These are phyloP conservation scores for Candida ipomoeae DNA, from an alignment of 805 yeast species.

Conservation along the genomic window DNA sequence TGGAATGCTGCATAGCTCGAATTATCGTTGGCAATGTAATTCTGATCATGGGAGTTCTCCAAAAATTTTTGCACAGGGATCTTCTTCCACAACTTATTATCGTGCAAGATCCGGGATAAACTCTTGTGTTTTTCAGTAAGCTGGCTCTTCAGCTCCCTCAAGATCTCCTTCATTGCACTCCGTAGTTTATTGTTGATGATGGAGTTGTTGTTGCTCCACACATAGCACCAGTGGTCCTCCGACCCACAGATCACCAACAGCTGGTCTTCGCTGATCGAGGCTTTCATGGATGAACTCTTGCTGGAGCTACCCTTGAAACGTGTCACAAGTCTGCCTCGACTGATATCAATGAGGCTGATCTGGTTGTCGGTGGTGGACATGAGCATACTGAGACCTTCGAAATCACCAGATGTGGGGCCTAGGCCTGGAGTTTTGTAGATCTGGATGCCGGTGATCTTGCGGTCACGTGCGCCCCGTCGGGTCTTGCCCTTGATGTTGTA, in stretches of 20 bases:
- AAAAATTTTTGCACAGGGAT: constrained; percentile 23
- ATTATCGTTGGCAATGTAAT: constrained; percentile 44
- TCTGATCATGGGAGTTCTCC: constrained; percentile 19
- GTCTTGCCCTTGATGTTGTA: constrained; percentile 19
- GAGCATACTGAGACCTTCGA: constrained; percentile 33
- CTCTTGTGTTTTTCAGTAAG: constrained; percentile 29
- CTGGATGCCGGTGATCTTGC: constrained; percentile 73
- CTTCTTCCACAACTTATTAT: constrained; percentile 26
- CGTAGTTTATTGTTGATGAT: constrained; percentile 38
- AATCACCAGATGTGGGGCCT: constrained; percentile 3
- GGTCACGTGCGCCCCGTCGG: constrained; percentile 18
- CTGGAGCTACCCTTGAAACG: constrained; percentile 73
- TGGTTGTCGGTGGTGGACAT: constrained; percentile 82
- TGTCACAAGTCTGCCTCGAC: constrained; percentile 52
- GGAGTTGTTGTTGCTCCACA: constrained; percentile 59
- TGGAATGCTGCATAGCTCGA: constrained; percentile 66
- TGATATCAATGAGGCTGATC: constrained; percentile 59
- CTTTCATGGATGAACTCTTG: constrained; percentile 66
- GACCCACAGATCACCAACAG: constrained; percentile 69
- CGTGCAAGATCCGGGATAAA: constrained; percentile 26
- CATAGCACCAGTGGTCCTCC: constrained; percentile 82
- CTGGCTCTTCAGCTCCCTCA: constrained; percentile 32
- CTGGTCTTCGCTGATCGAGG: constrained; percentile 55
- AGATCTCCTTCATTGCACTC: constrained; percentile 31
- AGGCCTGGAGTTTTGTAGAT: constrained; percentile 32